Evolutionary conservation across 257 asterid species (phyloP), one percentile per base, ranked within the genome.

Genomic region (Petunia axillaris): DNA sequence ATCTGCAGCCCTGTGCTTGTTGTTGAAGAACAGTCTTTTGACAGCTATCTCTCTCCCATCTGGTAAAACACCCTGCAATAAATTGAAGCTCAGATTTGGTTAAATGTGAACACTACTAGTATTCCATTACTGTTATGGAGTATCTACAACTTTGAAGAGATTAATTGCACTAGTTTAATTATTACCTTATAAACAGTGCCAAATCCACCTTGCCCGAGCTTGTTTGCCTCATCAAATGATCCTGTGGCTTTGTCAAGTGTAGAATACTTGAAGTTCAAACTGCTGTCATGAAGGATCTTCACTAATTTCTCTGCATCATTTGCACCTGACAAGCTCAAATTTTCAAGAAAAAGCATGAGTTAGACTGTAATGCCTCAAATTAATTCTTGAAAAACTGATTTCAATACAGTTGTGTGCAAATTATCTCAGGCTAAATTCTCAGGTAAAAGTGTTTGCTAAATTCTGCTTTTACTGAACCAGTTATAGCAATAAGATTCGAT

Each of bases 121-220:
- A 66, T 15, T 40, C 1, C 54, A 41, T 15, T 66, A 8, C 37
- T 15, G 37, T 66, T 14, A 65, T 0, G 53, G 52, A 14, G 2
- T 9, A 40, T 76, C 8, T 7, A 76, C 11, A 8, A 76, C 5
- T 53, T 15, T 35, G 9, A 58, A 57, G 38, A 76, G 10, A 11
- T 71, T 15, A 35, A 46, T 16, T 46, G 16, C 2, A 37, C 9
- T 46, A 37, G 3, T 53, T 64, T 44, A 58, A 13, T 14, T 43
- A 44, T 46, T 44, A 85, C 85, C 85, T 85, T 83, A 52, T 85
- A 85, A 53, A 85, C 89, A 0, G 81, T 75, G 75, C 89, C 88
- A 78, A 77, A 85, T 62, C 89, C 89, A 48, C 89, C 89, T 59
- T 83, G 86, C 13, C 89, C 87, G 5, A 85, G 75, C 75, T 67